Percentiles rank a stretch among this genome's conserved stretches.
phyloP scores from a whole-genome alignment of 768 basidiomycete genomes.

The Rhodocollybia butyracea region DNA sequence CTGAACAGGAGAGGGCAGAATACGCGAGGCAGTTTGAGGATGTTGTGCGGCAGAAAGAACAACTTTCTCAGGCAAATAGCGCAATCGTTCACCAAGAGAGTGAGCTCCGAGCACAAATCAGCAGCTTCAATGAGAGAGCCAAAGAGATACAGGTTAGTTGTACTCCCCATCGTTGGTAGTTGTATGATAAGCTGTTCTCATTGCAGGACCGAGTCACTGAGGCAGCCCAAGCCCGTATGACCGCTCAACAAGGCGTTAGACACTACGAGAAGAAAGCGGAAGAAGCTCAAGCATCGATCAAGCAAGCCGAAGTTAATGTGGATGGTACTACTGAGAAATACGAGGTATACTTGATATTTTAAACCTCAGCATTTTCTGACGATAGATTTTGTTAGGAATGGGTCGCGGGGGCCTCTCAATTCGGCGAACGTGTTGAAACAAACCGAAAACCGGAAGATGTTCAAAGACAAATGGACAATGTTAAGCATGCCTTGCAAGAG shows the following conservation, averaged over 20 bases:
- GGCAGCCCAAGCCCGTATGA: slow-evolving; percentile 41
- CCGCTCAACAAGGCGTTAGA: neutral
- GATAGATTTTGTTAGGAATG: slow-evolving; percentile 44
- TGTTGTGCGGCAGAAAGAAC: slow-evolving; percentile 40
- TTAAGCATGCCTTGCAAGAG: slow-evolving; percentile 61
- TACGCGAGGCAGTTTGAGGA: slow-evolving; percentile 48
- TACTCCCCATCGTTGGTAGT: neutral
- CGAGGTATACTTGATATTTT: slow-evolving; percentile 35
- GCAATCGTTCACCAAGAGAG: slow-evolving; percentile 38
- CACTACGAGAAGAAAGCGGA: slow-evolving; percentile 35
- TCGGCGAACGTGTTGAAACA: slow-evolving; percentile 54
- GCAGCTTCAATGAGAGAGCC: slow-evolving; percentile 46
- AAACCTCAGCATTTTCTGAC: neutral
- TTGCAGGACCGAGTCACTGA: slow-evolving; percentile 46
- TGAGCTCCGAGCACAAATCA: slow-evolving; percentile 44
- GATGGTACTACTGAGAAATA: slow-evolving; percentile 61
- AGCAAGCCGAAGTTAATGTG: slow-evolving; percentile 40
- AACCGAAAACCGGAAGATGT: slow-evolving; percentile 57
- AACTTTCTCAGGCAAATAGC: slow-evolving; percentile 37
- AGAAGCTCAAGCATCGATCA: slow-evolving; percentile 21
- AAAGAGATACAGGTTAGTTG: slow-evolving; percentile 41
- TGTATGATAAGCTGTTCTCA: neutral
- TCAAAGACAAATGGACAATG: slow-evolving; percentile 57
- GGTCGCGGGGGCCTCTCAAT: slow-evolving; percentile 60
- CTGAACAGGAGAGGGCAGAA: slow-evolving; percentile 47